Conservation (phyloP, 805 yeast species). For the Spathaspora passalidarum region DNA sequence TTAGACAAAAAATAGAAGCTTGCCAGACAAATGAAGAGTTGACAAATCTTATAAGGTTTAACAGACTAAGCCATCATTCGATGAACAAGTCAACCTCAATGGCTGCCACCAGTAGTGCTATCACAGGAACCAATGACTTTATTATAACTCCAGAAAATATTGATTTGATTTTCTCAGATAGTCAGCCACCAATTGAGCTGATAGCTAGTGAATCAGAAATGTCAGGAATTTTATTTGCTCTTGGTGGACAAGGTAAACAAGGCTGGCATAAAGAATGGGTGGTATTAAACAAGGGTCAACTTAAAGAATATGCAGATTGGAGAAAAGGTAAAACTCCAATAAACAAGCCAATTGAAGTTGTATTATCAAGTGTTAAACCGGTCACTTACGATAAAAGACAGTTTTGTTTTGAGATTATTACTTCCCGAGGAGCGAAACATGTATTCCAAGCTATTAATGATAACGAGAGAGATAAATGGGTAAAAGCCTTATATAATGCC, state of each 20-base stretch:
- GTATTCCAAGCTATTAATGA: constrained; percentile 72
- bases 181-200: constrained; percentile 5
- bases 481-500: constrained; percentile 58
- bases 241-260: constrained; percentile 57
- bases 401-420: constrained; percentile 71
- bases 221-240: constrained; percentile 52
- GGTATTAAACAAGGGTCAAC: constrained; percentile 61
- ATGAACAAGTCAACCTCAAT: background rate
- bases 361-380: constrained; percentile 61
- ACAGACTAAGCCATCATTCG: constrained; percentile 17
- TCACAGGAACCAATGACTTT: constrained; percentile 12
- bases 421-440: constrained; percentile 63
- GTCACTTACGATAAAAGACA: constrained; percentile 45
- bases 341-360: constrained; percentile 65
- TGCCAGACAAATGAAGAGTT: constrained; percentile 38
- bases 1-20: constrained; percentile 41
- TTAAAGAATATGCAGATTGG: constrained; percentile 79
- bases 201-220: constrained; percentile 25
- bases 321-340: constrained; percentile 61
- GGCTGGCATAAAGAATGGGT: constrained; percentile 94
- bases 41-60: constrained; percentile 27
- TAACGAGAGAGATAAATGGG: constrained; percentile 68
- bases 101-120: background rate
- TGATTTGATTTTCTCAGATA: constrained; percentile 26
- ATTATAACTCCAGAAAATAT: constrained; percentile 23